Conservation (phyloP, 306 rosid genomes). For the Malus orientalis region DNA sequence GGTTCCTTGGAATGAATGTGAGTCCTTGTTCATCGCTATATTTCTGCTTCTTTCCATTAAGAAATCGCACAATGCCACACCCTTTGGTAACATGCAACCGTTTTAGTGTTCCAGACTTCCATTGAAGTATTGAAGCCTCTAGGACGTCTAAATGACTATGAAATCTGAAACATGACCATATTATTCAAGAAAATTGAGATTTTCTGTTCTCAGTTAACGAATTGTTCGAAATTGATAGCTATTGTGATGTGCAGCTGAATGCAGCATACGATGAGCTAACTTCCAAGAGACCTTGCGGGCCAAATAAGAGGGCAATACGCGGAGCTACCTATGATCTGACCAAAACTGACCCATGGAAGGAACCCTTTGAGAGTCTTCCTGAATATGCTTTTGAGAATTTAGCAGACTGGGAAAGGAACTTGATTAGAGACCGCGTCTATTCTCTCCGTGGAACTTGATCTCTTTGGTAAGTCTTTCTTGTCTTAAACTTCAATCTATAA, state of each 20-base stretch:
- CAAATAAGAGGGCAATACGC: conserved; percentile 65
- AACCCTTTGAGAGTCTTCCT: conserved; percentile 83
- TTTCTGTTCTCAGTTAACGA: neutral
- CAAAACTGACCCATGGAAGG: conserved; percentile 79
- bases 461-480: conserved; percentile 12
- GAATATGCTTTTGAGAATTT: conserved; percentile 69
- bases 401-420: conserved; percentile 83
- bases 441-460: conserved; percentile 69
- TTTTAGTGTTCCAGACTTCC: neutral
- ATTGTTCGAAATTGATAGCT: neutral
- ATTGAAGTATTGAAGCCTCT: neutral
- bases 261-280: conserved; percentile 68
- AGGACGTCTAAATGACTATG: neutral
- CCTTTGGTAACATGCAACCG: neutral
- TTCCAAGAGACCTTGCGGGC: conserved; percentile 87
- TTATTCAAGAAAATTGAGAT: neutral
- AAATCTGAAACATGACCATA: neutral
- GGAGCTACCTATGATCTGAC: conserved; percentile 80
- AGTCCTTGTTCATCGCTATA: conserved; percentile 19
- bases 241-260: conserved; percentile 48
- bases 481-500: neutral
- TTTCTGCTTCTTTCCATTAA: neutral
- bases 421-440: conserved; percentile 55
- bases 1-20: conserved; percentile 79
- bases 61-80: neutral